Evolutionary conservation across 2,329 filamentous ascomycete genomes (phyloP).

Genomic region (Penicillium sclerotiorum): DNA sequence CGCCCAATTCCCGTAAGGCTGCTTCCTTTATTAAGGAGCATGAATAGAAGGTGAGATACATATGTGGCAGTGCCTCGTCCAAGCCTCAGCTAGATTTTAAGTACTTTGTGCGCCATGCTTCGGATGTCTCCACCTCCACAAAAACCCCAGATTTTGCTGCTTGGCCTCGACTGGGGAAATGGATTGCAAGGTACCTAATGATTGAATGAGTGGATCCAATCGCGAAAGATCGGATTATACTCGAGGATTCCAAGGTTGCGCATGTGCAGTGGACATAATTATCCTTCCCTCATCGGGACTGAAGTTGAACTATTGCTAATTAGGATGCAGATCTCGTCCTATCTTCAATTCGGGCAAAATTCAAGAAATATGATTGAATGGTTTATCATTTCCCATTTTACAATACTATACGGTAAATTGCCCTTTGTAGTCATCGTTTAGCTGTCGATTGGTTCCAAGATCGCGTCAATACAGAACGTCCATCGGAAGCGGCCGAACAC

Average conservation of each 20-base stretch:
- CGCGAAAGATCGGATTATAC: neutral
- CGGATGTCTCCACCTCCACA: neutral
- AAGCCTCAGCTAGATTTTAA: neutral
- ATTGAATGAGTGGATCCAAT: neutral
- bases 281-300: no score
- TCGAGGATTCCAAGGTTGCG: neutral
- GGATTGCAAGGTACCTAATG: neutral
- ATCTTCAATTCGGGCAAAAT: neutral
- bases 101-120: no score
- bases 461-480: constrained; percentile 2
- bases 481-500: constrained; percentile 20
- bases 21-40: no score
- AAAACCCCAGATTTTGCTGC: neutral
- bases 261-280: neutral
- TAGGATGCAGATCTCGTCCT: neutral
- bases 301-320: neutral
- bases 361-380: neutral
- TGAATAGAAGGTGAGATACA: no score
- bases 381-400: neutral
- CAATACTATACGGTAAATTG: neutral
- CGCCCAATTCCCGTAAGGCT: no score
- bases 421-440: neutral
- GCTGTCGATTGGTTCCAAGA: neutral
- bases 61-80: no score
- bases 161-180: neutral